Evolutionary conservation across 306 rosid genomes (phyloP), one percentile per base, ranked within the genome.

Genomic region (Vigna hirtella): DNA sequence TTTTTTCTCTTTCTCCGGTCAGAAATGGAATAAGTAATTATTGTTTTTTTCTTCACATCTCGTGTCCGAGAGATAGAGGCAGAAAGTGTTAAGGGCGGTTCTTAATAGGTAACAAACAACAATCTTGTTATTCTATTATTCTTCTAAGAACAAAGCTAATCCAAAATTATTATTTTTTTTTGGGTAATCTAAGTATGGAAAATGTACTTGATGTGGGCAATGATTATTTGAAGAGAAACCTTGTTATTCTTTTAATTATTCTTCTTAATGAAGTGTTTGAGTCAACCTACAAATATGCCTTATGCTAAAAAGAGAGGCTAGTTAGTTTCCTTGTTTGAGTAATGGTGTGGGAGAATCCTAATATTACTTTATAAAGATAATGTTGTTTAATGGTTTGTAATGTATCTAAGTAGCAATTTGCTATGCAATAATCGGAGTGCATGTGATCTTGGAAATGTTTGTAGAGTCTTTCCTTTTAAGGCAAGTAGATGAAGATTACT

Each of bases 11-110:
- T 49, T 82, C 83, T 73, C 14, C 11, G 72, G 71, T 78, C 77
- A 68, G 74, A n/a, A 20, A 52, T 62, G 55, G 79, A 76, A 69
- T 77, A 72, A 71, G 77, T 68, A 47, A 74, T 69, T 40, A 64
- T 24, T 9, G 30, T 66, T 20, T 76, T 63, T 20, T 76, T 63
- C 26, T 68, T 76, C 74, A 48, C 59, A 72, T 81, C 47, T 55
- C 72, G 78, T 90, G 97, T 94, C 92, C 80, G 88, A 77, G 62
- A 68, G 89, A 82, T 69, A 90, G 93, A 87, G 91, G 93, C 97
- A 92, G 92, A 92, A 92, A 92, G 97, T 77, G 91, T 47, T 57
- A 66, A 80, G 72, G 77, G 66, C 81, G 81, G 81, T 86, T 81
- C 49, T 49, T 73, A 63, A 88, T 66, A 80, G 34, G 11, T 12